Evolutionary conservation across 805 yeast genomes (phyloP), one percentile per base, ranked within the genome.

Genomic region (Alloascoidea africana): DNA sequence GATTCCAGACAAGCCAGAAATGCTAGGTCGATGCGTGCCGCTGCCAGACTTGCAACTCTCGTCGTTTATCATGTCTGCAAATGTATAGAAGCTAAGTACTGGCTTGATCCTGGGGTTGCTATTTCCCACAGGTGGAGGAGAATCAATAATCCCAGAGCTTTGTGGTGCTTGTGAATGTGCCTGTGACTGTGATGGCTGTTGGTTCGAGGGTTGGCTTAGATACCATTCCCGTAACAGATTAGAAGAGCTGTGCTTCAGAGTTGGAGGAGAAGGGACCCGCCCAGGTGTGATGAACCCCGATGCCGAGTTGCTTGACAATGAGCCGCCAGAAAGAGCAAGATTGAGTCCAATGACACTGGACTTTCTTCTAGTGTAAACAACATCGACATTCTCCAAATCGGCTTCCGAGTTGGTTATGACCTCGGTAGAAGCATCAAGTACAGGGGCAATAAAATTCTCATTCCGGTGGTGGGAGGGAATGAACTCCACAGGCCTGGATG

Each of bases 361-460:
- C 42, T 73, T 70, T 44, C 79, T 63, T 41, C 78, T 60, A 27
- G 77, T 60, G 47, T 76, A 75, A 14, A 83, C 73, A 56, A 84
- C 70, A 42, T 81, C 87, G 11, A 82, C 74, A 39, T 70, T 66
- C 45, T 80, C 78, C 42, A 85, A 66, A 47, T 78, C 71, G 3
- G 79, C 62, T 34, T 62, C 57, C 6, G 58, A 49, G 47, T 74
- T 75, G 11, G 76, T 69, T 33, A 75, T 64, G 27, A 81, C 61
- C 42, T 78, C 72, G 14, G 76, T 67, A 3, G 91, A 70, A 5
- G 94, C 84, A 48, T 83, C 94, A 46, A 84, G 61, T 4, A 83
- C 83, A 0, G 95, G 87, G 2, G 93, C 81, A 15, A 84, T 81
- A 46, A 58, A 70, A 54, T 85, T 81, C 53, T 83, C 82, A 27